Conservation (phyloP, 139 green algal genomes). For the Nannochloris sp. region DNA sequence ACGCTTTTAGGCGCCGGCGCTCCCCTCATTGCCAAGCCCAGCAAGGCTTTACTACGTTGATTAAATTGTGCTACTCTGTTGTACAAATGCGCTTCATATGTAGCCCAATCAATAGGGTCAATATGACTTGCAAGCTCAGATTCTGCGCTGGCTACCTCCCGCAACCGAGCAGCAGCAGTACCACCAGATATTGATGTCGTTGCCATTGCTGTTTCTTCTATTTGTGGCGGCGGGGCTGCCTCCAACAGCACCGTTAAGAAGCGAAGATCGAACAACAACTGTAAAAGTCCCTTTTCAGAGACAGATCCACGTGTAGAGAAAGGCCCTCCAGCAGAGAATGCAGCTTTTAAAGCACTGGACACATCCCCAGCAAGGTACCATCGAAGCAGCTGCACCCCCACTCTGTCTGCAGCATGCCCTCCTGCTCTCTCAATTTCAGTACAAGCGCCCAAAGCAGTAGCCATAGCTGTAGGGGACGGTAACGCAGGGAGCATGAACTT, state of each 20-base stretch:
- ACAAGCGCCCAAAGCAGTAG: constrained; percentile 41
- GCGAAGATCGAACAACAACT: constrained; percentile 85
- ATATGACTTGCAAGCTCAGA: constrained; percentile 50
- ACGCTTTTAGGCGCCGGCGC: not conserved
- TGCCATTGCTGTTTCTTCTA: no score
- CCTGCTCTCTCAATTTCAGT: constrained; percentile 53
- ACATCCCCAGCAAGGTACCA: constrained; percentile 60
- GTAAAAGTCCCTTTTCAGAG: constrained; percentile 79
- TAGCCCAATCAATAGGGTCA: constrained; percentile 98
- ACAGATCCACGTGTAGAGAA: not conserved
- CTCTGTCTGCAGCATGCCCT: constrained; percentile 39
- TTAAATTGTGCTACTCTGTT: constrained; percentile 51
- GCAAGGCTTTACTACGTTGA: constrained; percentile 22
- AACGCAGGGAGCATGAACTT: constrained; percentile 68
- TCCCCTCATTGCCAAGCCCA: not conserved
- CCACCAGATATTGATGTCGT: not conserved
- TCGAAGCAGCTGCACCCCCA: constrained; percentile 59
- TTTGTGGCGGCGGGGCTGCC: constrained; percentile 33
- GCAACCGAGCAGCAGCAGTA: constrained; percentile 25
- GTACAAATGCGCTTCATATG: constrained; percentile 91
- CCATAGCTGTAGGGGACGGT: constrained; percentile 49
- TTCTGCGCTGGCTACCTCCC: constrained; percentile 29
- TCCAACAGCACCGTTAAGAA: constrained; percentile 67
- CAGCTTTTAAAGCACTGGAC: constrained; percentile 9
- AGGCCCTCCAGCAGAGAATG: not conserved